Evolutionary conservation across 2,329 filamentous ascomycete species (phyloP).

Genomic region (Microthyrium microscopicum): DNA sequence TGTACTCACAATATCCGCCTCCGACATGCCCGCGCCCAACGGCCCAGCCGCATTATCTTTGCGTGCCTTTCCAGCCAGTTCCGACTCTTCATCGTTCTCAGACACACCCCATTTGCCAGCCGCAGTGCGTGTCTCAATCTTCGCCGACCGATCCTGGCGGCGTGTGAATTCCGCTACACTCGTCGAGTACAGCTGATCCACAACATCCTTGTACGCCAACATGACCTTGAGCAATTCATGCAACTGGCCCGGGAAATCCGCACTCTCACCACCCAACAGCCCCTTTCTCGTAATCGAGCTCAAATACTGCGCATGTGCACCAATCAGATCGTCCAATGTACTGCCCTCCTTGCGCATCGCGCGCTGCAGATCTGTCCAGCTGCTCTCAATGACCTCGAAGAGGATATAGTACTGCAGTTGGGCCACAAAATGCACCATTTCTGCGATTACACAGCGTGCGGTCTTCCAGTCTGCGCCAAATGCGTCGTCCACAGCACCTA

Average conservation of each 20-base stretch:
- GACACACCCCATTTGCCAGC: conserved; percentile 47
- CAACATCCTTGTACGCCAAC: conserved; percentile 82
- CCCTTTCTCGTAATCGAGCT: conserved; percentile 93
- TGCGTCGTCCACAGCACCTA: conserved; percentile 57
- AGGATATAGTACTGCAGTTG: conserved; percentile 98
- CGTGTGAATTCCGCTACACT: conserved; percentile 86
- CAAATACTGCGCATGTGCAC: conserved; percentile 79
- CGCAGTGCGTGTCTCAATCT: conserved; percentile 49
- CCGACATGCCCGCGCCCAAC: conserved; percentile 18
- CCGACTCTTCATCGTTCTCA: conserved; percentile 32
- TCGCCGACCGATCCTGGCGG: conserved; percentile 69
- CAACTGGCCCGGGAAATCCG: conserved; percentile 75
- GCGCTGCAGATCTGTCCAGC: conserved; percentile 78
- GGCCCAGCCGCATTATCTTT: conserved; percentile 5
- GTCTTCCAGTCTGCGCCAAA: conserved; percentile 75
- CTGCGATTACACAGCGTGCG: conserved; percentile 73
- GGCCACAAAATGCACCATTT: conserved; percentile 97
- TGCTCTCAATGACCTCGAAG: conserved; percentile 94
- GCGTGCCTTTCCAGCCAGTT: no score
- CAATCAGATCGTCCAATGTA: conserved; percentile 88
- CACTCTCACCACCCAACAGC: conserved; percentile 40
- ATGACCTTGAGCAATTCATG: conserved; percentile 87
- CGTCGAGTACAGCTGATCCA: conserved; percentile 89
- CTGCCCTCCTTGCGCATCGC: conserved; percentile 70
- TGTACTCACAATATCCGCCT: conserved; percentile 54